A percentile compares a stretch with the other conserved stretches of the same genome.
Conservation (phyloP, 495 filamentous ascomycete genomes). For the Polyplosphaeria fusca region DNA sequence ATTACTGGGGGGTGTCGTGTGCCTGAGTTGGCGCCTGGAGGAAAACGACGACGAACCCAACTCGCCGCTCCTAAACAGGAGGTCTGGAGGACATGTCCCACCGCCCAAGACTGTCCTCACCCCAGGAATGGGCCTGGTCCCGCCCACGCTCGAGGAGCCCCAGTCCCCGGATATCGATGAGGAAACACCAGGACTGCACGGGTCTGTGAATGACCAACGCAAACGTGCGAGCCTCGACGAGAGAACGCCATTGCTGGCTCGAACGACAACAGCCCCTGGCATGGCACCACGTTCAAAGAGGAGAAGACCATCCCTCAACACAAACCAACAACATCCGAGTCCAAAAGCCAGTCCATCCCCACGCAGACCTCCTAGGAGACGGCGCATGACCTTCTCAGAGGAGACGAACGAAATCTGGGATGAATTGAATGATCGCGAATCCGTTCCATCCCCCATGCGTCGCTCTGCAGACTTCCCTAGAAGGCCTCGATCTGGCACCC, state of each 20-base stretch:
- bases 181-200: slow-evolving; percentile 20
- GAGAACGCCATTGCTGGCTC: slow-evolving; percentile 27
- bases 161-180: slow-evolving; percentile 53
- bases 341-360: slow-evolving; percentile 17
- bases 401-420: slow-evolving; percentile 41
- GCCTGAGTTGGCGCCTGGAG: slow-evolving; percentile 88
- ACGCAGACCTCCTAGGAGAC: slow-evolving; percentile 21
- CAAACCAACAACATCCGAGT: slow-evolving; percentile 5
- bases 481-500: slow-evolving; percentile 27
- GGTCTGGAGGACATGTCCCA: slow-evolving; percentile 42
- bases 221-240: slow-evolving; percentile 24
- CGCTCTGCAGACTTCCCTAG: slow-evolving; percentile 25
- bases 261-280: slow-evolving; percentile 20
- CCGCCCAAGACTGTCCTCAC: slow-evolving; percentile 61
- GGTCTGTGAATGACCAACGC: slow-evolving; percentile 11
- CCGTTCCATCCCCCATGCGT: slow-evolving; percentile 17
- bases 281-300: slow-evolving; percentile 19
- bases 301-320: slow-evolving; percentile 18
- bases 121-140: slow-evolving; percentile 67
- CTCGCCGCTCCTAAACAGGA: slow-evolving; percentile 6
- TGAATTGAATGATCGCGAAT: slow-evolving; percentile 39
- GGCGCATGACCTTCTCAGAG: slow-evolving; percentile 31
- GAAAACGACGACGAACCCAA: slow-evolving; percentile 55
- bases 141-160: slow-evolving; percentile 37
- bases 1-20: slow-evolving; percentile 81